Evolutionary conservation across 306 rosid species (phyloP), one percentile per base, ranked within the genome.

Genomic region (Quercus variabilis): DNA sequence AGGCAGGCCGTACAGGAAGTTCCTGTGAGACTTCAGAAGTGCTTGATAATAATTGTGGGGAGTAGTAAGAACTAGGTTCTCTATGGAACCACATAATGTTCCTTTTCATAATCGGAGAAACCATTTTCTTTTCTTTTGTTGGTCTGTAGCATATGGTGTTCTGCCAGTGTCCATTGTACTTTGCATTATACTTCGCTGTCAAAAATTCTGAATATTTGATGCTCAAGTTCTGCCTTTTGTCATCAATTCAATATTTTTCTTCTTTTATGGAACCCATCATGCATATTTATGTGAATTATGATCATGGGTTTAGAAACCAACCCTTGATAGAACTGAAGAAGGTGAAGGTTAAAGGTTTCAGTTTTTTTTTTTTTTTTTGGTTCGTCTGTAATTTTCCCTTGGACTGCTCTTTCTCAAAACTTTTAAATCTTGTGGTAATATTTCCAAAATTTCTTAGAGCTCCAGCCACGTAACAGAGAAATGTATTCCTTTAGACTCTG

Each of bases 1-100:
- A 33, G 97, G 97, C 73, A 79, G 96, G 76, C 94, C 98, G 0
- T 88, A 94, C 92, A 84, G 96, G 86, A 94, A 92, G 85, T 94
- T 94, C 84, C 52, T 91, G 55, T 92, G 87, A 89, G 85, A 57
- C 25, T 52, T 38, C 6, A 18, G 51, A 38, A 52, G n/a, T 49
- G 74, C 55, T 85, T 80, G 59, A 78, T 78, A 86, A 84, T 89
- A 86, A 89, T 76, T 74, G 81, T 43, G 82, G 81, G 74, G 73
- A 7, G 65, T 72, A 71, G 76, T 81, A 20, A 20, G 55, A 30
- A 81, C 56, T 69, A 64, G 65, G 60, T 74, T 85, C 83, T 83
- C 70, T 43, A 54, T 41, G 13, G 71, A 77, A 80, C 88, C 80
- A 33, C 83, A 63, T 10, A 69, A 73, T 60, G 35, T 76, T 43